Evolutionary conservation across 2,329 filamentous ascomycete genomes (phyloP), one percentile per base, ranked within the genome.

Genomic region (Blumeriella jaapii): DNA sequence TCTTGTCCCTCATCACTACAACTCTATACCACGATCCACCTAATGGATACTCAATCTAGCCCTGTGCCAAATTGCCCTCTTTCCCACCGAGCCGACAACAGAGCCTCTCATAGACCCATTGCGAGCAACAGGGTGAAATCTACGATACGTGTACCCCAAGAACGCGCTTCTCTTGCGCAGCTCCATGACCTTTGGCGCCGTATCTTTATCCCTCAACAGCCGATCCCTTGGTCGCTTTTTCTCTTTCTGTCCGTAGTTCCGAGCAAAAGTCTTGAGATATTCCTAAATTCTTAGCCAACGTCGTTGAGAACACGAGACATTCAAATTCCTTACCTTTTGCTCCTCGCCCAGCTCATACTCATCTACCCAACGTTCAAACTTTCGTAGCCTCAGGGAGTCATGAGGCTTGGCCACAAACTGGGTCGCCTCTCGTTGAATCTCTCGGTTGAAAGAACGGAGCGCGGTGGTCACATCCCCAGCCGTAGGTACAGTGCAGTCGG

Each of bases 91-190:
- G 34, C 34, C 40, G 29, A 38, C 27, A 14, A 36, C 15, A n/a
- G 30, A 26, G 3, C 39, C 36, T 14, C 18, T 39, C 9, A 29
- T 29, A 12, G 29, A 17, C 11, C 40, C 34, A 10, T 16, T 35
- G 13, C 22, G 29, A 14, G 34, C 20, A 28, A 29, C 20, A 39
- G 36, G 34, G 18, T 46, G 46, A 27, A 65, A 65, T 29, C 76
- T 64, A 9, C 76, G 71, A 66, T 91, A 96, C 2, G 82, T 84
- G 55, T 98, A 98, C 1, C 89, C 89, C 42, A 93, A 60, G 58
- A 96, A 96, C 0, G 85, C 86, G 16, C 73, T 81, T 55, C 70
- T 71, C 59, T 89, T 93, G 40, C 91, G 72, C 45, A 91, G 69
- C 47, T 83, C 76, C 57, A 96, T 63, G n/a, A 81, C 85, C 11